phyloP scores from a whole-genome alignment of 441 rosid species.

The Euphorbia schlechtendalii region DNA sequence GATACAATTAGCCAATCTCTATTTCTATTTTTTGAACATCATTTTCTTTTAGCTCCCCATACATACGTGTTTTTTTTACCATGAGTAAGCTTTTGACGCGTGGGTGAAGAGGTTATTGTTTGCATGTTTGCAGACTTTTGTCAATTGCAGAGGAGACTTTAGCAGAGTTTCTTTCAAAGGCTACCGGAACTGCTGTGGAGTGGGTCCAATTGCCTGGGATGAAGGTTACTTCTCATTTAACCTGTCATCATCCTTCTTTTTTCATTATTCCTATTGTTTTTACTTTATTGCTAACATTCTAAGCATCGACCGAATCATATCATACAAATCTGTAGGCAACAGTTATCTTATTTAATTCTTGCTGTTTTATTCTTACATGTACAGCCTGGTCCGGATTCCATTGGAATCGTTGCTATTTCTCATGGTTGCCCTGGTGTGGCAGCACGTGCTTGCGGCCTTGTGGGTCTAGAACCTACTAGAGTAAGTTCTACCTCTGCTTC shows the following conservation, averaged over 20 bases:
- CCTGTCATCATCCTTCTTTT: not conserved
- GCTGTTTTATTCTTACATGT: no score
- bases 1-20: no score
- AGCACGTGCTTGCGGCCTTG: slow-evolving; percentile 99
- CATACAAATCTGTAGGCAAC: slow-evolving; percentile 17
- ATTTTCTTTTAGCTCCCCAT: no score
- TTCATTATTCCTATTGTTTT: slow-evolving; percentile 14
- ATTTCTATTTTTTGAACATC: no score
- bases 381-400: slow-evolving; percentile 99
- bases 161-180: slow-evolving; percentile 99
- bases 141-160: slow-evolving; percentile 99
- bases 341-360: no score
- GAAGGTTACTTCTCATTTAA: slow-evolving; percentile 57
- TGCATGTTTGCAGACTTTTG: slow-evolving; percentile 67
- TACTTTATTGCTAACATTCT: slow-evolving; percentile 32
- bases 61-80: no score
- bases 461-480: slow-evolving; percentile 96
- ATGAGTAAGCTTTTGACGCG: no score
- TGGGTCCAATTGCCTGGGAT: slow-evolving; percentile 99
- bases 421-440: slow-evolving; percentile 99
- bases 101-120: slow-evolving; percentile 19
- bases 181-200: slow-evolving; percentile 99
- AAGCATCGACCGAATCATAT: slow-evolving; percentile 31
- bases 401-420: slow-evolving; percentile 99
- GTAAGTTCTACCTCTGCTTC: slow-evolving; percentile 31